Percentiles rank a stretch among this genome's conserved stretches.
Evolutionary conservation across 768 basidiomycete genomes (phyloP).

Genomic region (Trametes villosa): DNA sequence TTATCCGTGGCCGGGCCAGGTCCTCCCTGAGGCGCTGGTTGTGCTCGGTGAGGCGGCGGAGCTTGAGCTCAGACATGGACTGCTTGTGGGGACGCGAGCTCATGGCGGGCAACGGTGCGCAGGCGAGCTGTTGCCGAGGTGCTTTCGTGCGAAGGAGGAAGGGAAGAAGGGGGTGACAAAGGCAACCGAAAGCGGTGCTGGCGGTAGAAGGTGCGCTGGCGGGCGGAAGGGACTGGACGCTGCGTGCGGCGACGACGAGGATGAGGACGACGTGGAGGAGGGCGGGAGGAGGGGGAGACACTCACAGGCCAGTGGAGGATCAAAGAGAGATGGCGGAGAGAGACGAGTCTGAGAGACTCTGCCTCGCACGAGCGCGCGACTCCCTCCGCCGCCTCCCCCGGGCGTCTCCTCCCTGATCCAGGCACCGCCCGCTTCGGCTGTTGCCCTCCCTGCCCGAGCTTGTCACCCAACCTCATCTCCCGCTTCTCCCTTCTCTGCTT

Average conservation of each 20-base stretch:
- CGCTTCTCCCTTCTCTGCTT: too few species aligned
- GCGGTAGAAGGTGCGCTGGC: constrained; percentile 12
- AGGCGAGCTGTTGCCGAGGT: constrained; percentile 5
- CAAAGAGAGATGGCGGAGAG: constrained; percentile 22
- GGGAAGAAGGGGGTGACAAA: constrained; percentile 8
- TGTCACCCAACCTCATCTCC: too few species aligned
- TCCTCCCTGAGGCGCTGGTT: constrained; percentile 92
- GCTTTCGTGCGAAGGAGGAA: constrained; percentile 13
- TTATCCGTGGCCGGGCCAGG: constrained; percentile 82
- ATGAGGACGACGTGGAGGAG: not conserved
- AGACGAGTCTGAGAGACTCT: not conserved
- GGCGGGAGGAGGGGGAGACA: not conserved
- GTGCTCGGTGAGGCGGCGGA: constrained; percentile 90
- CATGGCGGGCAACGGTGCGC: constrained; percentile 44
- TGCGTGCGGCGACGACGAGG: not conserved
- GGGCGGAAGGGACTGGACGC: constrained; percentile 14
- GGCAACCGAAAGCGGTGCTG: not conserved
- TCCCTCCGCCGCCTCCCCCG: not conserved
- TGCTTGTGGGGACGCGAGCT: constrained; percentile 84
- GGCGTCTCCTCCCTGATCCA: constrained; percentile 5
- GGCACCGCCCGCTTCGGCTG: not conserved
- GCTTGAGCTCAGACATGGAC: constrained; percentile 98
- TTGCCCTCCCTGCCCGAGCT: too few species aligned
- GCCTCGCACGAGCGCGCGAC: constrained; percentile 1
- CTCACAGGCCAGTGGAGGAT: constrained; percentile 23